Evolutionary conservation across 495 filamentous ascomycete species (phyloP), one percentile per base, ranked within the genome.

Genomic region (Aspergillus baeticus): DNA sequence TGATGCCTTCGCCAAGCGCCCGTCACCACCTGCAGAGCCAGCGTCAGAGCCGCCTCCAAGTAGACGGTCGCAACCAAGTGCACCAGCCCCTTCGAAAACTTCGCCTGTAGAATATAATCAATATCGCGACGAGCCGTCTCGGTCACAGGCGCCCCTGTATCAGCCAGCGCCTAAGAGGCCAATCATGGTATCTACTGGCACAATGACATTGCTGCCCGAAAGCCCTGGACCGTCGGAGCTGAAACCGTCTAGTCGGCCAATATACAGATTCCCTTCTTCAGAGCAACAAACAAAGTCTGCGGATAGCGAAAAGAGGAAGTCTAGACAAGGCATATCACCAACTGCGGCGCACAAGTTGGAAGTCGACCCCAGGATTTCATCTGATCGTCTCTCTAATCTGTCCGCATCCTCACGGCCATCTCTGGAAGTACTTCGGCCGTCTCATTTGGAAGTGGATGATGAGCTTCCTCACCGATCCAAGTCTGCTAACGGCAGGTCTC

Each of bases 111-210:
- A 65, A 29, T 62, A 65, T 20, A 62, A 62, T 29, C 58, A 60
- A 20, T 48, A 55, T 31, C 62, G 61, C 23, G 68, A 71, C 51
- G 60, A 64, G 22, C 31, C 62, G 37, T 31, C 63, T 41, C 60
- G 56, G n/a, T n/a, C n/a, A 56, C 49, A 72, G 37, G 50, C 72
- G n/a, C 77, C 79, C 33, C 68, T 81, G 23, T 81, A 86, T 57
- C 81, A 87, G 59, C 78, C 85, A 3, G 76, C 77, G 20, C 81
- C 86, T 33, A 79, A 77, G 59, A 80, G 77, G 50, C 85, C 87
- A 5, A 55, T 63, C 6, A 96, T 94, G 87, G 85, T 96, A n/a
- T 97, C 94, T 3, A 94, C 87, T 11, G 94, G 92, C 31, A 96
- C 91, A 2, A 96, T 95, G 89, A 96, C 93, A 22, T 87, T 86